phyloP scores from a whole-genome alignment of 2,329 filamentous ascomycete genomes.

The Dryadomyces quercivorus region DNA sequence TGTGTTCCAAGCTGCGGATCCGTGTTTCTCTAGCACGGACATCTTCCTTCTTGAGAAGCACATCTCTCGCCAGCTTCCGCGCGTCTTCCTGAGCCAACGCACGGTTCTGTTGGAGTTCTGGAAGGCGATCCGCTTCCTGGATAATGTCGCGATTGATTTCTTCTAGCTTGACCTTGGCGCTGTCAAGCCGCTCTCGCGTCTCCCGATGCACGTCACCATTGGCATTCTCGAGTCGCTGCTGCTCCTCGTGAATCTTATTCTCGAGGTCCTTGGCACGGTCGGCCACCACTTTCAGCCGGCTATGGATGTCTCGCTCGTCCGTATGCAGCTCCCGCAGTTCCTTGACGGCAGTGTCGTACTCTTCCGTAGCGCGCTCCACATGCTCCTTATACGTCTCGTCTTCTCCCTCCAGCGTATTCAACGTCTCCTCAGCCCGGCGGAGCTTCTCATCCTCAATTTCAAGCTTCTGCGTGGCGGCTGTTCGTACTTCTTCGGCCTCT shows the following conservation, averaged over 20 bases:
- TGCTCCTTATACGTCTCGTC: slow-evolving; percentile 33
- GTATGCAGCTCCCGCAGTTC: slow-evolving; percentile 30
- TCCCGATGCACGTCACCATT: slow-evolving; percentile 53
- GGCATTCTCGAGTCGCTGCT: slow-evolving; percentile 49
- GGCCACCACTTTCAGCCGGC: slow-evolving; percentile 41
- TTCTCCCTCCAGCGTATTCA: slow-evolving; percentile 31
- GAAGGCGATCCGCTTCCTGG: slow-evolving; percentile 16
- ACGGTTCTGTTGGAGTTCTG: slow-evolving; percentile 21
- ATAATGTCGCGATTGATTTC: slow-evolving; percentile 26
- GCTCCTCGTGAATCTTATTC: slow-evolving; percentile 40
- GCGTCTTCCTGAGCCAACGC: slow-evolving; percentile 20
- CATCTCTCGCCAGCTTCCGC: slow-evolving; percentile 19
- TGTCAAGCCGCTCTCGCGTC: slow-evolving; percentile 42
- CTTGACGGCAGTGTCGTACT: slow-evolving; percentile 24
- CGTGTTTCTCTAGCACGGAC: slow-evolving; percentile 37
- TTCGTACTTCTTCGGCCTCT: slow-evolving; percentile 21
- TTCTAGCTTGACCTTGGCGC: slow-evolving; percentile 38
- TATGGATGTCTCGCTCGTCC: slow-evolving; percentile 54
- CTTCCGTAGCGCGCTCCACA: slow-evolving; percentile 34
- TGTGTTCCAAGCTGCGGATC: slow-evolving; percentile 39
- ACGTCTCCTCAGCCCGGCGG: slow-evolving; percentile 22
- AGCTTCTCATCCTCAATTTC: slow-evolving; percentile 33
- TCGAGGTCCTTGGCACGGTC: slow-evolving; percentile 32
- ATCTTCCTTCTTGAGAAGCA: slow-evolving; percentile 38
- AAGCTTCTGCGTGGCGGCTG: slow-evolving; percentile 37